phyloP scores from a whole-genome alignment of 257 asterid genomes.

The Cordia subcordata region DNA sequence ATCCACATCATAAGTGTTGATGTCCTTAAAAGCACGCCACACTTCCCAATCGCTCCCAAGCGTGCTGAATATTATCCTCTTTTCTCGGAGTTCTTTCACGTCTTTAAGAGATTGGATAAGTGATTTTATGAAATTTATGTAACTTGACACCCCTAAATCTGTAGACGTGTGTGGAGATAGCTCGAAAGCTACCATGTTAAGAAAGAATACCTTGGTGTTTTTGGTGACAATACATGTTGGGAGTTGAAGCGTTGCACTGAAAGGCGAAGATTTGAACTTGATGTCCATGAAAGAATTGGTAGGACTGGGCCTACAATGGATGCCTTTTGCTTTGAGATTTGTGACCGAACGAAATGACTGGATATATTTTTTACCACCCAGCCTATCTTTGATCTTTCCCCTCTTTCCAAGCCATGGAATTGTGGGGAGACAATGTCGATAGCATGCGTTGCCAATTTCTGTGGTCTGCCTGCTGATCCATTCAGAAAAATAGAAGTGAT shows the following conservation, averaged over 20 bases:
- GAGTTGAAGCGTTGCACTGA: conserved; percentile 18
- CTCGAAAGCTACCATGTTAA: conserved; percentile 34
- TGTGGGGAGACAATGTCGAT: too few relatives aligned
- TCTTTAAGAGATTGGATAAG: conserved; percentile 18
- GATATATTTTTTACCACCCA: too few relatives aligned
- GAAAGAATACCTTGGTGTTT: conserved; percentile 8
- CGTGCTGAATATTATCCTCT: conserved; percentile 11
- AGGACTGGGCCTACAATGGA: conserved; percentile 14
- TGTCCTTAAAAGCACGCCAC: neutral
- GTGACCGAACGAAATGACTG: conserved; percentile 17
- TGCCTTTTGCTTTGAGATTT: conserved; percentile 34
- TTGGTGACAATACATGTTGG: conserved; percentile 11
- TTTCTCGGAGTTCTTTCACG: conserved; percentile 27
- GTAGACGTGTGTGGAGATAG: neutral
- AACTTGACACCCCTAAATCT: conserved; percentile 4
- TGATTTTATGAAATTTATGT: conserved; percentile 31
- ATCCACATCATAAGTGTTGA: neutral
- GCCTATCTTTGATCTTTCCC: neutral
- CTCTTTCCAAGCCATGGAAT: neutral
- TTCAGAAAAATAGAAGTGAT: too few relatives aligned
- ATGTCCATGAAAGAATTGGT: conserved; percentile 10
- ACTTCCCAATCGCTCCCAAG: conserved; percentile 26
- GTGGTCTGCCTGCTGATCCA: too few relatives aligned
- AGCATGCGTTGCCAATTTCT: too few relatives aligned
- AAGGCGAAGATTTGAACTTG: conserved; percentile 10